phyloP scores from a whole-genome alignment of 352 stramenopile species.

The Pythium guiyangense region DNA sequence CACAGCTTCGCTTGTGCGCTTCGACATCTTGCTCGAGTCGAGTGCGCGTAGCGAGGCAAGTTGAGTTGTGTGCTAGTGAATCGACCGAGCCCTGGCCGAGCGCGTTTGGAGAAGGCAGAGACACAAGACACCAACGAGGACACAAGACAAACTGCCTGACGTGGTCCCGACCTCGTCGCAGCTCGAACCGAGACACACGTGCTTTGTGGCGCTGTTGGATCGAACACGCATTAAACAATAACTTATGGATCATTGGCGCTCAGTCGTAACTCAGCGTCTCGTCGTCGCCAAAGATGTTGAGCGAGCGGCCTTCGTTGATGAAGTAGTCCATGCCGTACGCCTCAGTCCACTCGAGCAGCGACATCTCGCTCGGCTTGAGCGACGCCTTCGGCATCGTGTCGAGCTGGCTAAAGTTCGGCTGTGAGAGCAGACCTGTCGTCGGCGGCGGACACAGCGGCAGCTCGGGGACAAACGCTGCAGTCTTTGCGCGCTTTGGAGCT shows the following conservation, averaged over 20 bases:
- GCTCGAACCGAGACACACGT: too few species aligned
- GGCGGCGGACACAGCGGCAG: slow-evolving; percentile 9
- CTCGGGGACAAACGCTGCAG: neutral
- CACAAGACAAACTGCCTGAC: too few species aligned
- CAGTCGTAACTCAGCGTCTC: slow-evolving; percentile 45
- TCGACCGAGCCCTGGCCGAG: too few species aligned
- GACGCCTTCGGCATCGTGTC: slow-evolving; percentile 34
- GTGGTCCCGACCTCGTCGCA: too few species aligned
- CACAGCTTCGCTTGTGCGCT: too few species aligned
- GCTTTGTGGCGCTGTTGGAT: too few species aligned
- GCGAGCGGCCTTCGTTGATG: slow-evolving; percentile 49
- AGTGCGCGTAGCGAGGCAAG: too few species aligned
- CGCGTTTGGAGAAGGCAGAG: too few species aligned
- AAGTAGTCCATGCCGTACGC: slow-evolving; percentile 77
- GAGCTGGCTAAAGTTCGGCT: slow-evolving; percentile 20
- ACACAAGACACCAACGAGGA: too few species aligned
- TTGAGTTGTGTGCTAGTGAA: too few species aligned
- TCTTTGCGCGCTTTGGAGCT: slow-evolving; percentile 43
- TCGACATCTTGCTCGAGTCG: too few species aligned
- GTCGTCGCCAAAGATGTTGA: slow-evolving; percentile 62
- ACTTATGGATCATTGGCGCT: neutral
- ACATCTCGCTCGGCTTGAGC: slow-evolving; percentile 56
- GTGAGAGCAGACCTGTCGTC: slow-evolving; percentile 12
- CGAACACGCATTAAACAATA: neutral
- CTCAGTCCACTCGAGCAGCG: slow-evolving; percentile 76